A percentile compares a stretch with the other conserved stretches of the same genome.
Conservation (phyloP, 169 alveolate species). For the Plasmodium knowlesi region DNA sequence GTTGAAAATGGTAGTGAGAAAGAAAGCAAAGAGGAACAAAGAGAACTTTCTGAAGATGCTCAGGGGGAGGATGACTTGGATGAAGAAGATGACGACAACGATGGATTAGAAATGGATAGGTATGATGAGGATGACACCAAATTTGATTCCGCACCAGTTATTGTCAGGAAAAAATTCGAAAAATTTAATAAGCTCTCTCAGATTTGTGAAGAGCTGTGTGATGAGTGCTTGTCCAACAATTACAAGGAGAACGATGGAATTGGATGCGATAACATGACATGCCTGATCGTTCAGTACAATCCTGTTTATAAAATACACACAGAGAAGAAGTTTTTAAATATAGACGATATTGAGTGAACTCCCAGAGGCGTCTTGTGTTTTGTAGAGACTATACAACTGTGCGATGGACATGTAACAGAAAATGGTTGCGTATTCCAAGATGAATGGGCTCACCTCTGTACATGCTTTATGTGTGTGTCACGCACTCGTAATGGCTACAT, state of each 20-base stretch:
- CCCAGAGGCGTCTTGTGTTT: not conserved
- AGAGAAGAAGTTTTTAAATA: slow-evolving; percentile 57
- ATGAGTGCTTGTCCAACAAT: slow-evolving; percentile 90
- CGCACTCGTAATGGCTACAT: not conserved
- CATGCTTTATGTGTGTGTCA: not conserved
- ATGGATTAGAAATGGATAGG: not conserved
- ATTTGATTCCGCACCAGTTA: slow-evolving; percentile 77
- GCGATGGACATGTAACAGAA: not conserved
- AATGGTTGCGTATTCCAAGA: no score
- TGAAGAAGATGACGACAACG: not conserved
- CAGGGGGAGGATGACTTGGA: not conserved
- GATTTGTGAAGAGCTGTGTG: slow-evolving; percentile 91
- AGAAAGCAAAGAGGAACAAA: not conserved
- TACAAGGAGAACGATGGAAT: slow-evolving; percentile 91
- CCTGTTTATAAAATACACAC: slow-evolving; percentile 76
- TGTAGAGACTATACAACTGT: not conserved
- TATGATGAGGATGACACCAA: slow-evolving; percentile 70
- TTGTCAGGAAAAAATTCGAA: slow-evolving; percentile 61
- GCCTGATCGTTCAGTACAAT: slow-evolving; percentile 88
- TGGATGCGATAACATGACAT: slow-evolving; percentile 97
- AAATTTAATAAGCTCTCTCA: slow-evolving; percentile 78
- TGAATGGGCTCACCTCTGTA: not conserved
- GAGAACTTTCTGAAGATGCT: not conserved
- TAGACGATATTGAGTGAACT: slow-evolving; percentile 37
- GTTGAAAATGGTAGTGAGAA: not conserved